Base-by-base conservation (phyloP, 495 filamentous ascomycete species). In the Aspergillus sclerotioniger region DNA sequence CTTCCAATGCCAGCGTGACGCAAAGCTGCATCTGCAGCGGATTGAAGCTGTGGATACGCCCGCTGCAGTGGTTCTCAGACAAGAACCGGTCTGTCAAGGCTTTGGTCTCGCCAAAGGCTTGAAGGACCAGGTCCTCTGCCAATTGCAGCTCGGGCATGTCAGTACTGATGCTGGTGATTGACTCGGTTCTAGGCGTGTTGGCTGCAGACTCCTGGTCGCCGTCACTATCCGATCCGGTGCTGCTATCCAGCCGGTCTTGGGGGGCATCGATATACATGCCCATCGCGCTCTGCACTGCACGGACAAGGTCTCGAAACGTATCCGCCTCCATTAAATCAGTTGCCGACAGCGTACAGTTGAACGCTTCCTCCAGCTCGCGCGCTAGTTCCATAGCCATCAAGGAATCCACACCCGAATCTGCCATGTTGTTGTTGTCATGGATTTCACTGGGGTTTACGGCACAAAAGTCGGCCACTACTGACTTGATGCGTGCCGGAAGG, bases 341-440 rank as follows among this genome's bases (percentile, higher is more conserved):
- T 3, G 60, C 56, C 3, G 66, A 54, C 3, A 82, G 56, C 0
- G 68, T 70, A 50, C 66, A 68, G 20, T 80, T 71, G 61, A 84
- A 80, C 0, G 50, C 58, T 0, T 43, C 52, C 39, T 85, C 79
- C 8, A 85, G 56, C 53, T 85, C 81, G 0, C 69, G 70, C 1
- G 72, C 76, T 56, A 85, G 58, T 64, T 85, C 82, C 80, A 82
- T 81, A 0, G 75, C 78, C 66, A 81, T 73, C 0, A 85, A 67
- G 0, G 81, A 85, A 54, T 85, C 82, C 13, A 85, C 80, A 0
- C 82, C 81, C 8, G 82, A 35, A 16, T 84, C 77, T 7, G 71
- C 73, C 20, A 84, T 66, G 4, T 71, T 60, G 0, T 60, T 65
- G 21, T 76, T 66, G 16, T 63, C 57, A 7, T 64, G 53, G 7